Conservation (phyloP, 2,329 filamentous ascomycete species). For the Fonsecaea nubica region DNA sequence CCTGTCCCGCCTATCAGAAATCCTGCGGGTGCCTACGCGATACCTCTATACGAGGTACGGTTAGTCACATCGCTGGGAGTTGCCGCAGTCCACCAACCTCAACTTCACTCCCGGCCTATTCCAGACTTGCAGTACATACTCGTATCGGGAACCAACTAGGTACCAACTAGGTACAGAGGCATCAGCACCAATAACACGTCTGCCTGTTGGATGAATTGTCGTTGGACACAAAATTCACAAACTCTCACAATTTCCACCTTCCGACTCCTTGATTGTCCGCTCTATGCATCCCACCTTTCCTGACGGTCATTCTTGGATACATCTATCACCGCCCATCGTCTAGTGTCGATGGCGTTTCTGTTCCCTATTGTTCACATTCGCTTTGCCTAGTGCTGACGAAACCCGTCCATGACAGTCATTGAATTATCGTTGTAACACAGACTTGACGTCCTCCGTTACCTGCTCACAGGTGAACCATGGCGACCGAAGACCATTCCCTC, state of each 20-base stretch:
- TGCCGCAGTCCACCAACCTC: not conserved
- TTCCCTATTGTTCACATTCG: not conserved
- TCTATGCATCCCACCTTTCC: not conserved
- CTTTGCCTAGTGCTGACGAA: constrained; percentile 4
- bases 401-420: not conserved
- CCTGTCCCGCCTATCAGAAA: too few relatives aligned
- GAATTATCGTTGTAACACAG: constrained; percentile 1
- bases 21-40: too few relatives aligned
- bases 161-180: not conserved
- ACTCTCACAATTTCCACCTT: not conserved
- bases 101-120: not conserved
- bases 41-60: too few relatives aligned
- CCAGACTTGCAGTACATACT: not conserved
- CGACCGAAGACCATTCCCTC: constrained; percentile 40
- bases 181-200: not conserved
- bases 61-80: not conserved
- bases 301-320: not conserved
- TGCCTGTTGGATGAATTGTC: constrained; percentile 1
- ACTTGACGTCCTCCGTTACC: not conserved
- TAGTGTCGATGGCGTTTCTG: constrained; percentile 21
- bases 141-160: not conserved
- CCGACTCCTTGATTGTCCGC: not conserved
- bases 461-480: constrained; percentile 40
- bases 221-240: constrained; percentile 4
- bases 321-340: not conserved